These are phyloP conservation scores for Pezicula rhizophila DNA, from an alignment of 2,329 filamentous ascomycete genomes.

Conservation along the genomic window DNA sequence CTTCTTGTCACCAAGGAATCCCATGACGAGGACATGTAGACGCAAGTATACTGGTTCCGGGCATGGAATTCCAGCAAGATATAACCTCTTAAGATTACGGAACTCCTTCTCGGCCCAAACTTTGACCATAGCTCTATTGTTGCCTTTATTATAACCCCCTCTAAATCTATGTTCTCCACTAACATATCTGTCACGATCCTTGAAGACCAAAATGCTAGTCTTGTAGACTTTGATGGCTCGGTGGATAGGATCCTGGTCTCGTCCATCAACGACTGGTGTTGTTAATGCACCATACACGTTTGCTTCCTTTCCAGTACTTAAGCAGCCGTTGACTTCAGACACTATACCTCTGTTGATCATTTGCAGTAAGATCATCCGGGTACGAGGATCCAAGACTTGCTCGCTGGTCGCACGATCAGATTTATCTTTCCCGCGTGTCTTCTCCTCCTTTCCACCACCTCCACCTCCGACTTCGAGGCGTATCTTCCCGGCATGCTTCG, in stretches of 20 bases:
- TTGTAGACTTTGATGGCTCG: conserved; percentile 98
- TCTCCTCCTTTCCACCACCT: conserved; percentile 42
- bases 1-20: conserved; percentile 79
- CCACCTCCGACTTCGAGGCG: conserved; percentile 55
- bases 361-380: conserved; percentile 90
- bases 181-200: conserved; percentile 94
- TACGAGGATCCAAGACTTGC: conserved; percentile 88
- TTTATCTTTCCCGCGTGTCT: conserved; percentile 70
- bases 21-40: conserved; percentile 93
- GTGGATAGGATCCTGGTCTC: conserved; percentile 52
- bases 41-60: conserved; percentile 86
- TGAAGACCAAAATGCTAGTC: conserved; percentile 95
- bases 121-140: conserved; percentile 95
- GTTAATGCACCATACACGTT: conserved; percentile 92
- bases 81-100: conserved; percentile 80
- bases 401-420: conserved; percentile 90
- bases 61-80: conserved; percentile 79
- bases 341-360: conserved; percentile 91
- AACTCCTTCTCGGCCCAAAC: conserved; percentile 99
- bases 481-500: conserved; percentile 81
- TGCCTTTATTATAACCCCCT: conserved; percentile 86
- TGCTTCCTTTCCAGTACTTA: conserved; percentile 95
- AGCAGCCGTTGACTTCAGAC: conserved; percentile 86
- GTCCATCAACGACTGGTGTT: conserved; percentile 46
- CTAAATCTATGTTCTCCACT: conserved; percentile 90